phyloP scores from a whole-genome alignment of 192 early-diverging fungal genomes.

The Backusella tarrabulga region DNA sequence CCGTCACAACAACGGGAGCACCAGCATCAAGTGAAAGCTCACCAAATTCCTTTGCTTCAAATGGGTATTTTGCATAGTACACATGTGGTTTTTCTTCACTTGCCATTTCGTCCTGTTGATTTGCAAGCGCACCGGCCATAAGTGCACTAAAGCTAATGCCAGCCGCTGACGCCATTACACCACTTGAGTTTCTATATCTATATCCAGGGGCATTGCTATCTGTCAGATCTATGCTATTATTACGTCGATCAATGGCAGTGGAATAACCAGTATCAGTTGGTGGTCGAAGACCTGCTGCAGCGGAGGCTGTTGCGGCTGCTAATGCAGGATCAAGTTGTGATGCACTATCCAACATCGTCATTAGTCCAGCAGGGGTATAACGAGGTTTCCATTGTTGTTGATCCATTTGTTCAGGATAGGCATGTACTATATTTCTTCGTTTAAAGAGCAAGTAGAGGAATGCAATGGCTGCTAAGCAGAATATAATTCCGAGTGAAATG shows the following conservation, averaged over 20 bases:
- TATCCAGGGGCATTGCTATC: background rate
- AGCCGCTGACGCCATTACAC: background rate
- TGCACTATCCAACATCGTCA: conserved; percentile 20
- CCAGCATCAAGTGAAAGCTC: conserved; percentile 66
- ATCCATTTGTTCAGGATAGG: conserved; percentile 17
- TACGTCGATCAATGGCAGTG: background rate
- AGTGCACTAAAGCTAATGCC: conserved; percentile 11
- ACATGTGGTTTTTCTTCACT: conserved; percentile 30
- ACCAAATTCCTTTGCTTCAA: conserved; percentile 69
- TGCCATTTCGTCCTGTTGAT: background rate
- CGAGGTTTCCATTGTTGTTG: conserved; percentile 19
- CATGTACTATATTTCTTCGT: conserved; percentile 1
- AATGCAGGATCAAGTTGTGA: conserved; percentile 10
- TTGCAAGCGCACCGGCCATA: conserved; percentile 1
- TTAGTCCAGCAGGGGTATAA: conserved; percentile 1
- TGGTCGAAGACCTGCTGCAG: background rate
- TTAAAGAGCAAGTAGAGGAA: conserved; percentile 46
- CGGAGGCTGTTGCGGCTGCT: background rate
- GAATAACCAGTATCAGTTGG: background rate
- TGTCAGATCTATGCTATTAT: background rate
- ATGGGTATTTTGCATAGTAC: conserved; percentile 72
- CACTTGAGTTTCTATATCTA: background rate
- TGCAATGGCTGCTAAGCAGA: conserved; percentile 59
- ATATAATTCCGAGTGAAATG: conserved; percentile 63
- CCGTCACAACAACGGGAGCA: conserved; percentile 69